Percentiles rank a stretch among this genome's conserved stretches.
Conservation (phyloP, 176 grass and related monocot genomes). For the Avena sativa region DNA sequence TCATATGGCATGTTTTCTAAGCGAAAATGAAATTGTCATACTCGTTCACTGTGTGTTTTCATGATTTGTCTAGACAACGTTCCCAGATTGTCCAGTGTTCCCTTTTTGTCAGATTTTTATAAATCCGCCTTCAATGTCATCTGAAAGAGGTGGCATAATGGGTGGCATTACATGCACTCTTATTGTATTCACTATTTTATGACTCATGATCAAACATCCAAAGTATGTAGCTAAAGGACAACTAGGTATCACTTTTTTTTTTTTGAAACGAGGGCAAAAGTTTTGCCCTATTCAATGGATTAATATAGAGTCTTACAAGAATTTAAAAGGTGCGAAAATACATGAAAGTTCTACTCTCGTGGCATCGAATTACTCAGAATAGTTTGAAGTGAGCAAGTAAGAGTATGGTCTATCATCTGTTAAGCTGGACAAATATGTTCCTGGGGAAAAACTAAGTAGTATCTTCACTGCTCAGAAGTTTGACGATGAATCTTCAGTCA, state of each 20-base stretch:
- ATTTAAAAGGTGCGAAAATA: too few relatives aligned
- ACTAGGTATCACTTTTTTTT: too few relatives aligned
- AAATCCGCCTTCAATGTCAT: slow-evolving; percentile 10
- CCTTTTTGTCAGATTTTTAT: neutral
- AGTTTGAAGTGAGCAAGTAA: slow-evolving; percentile 21
- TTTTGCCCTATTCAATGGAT: too few relatives aligned
- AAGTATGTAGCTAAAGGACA: too few relatives aligned
- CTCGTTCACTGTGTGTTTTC: slow-evolving; percentile 23
- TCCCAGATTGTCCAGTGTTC: neutral
- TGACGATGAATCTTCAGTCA: neutral
- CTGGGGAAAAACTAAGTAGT: slow-evolving; percentile 15
- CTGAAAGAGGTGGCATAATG: slow-evolving; percentile 1
- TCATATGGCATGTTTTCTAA: neutral
- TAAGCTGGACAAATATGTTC: slow-evolving; percentile 18
- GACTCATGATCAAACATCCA: slow-evolving; percentile 5
- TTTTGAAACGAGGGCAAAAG: too few relatives aligned
- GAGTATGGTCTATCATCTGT: slow-evolving; percentile 23
- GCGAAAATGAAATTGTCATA: neutral
- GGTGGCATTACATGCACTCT: slow-evolving; percentile 17
- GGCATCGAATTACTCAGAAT: neutral
- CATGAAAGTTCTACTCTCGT: too few relatives aligned
- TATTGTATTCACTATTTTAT: slow-evolving; percentile 6
- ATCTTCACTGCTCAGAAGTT: slow-evolving; percentile 28
- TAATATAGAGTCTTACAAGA: too few relatives aligned
- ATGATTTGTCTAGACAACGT: neutral